Base-by-base conservation (phyloP, 805 yeast species). In the Candida hungchunana region DNA sequence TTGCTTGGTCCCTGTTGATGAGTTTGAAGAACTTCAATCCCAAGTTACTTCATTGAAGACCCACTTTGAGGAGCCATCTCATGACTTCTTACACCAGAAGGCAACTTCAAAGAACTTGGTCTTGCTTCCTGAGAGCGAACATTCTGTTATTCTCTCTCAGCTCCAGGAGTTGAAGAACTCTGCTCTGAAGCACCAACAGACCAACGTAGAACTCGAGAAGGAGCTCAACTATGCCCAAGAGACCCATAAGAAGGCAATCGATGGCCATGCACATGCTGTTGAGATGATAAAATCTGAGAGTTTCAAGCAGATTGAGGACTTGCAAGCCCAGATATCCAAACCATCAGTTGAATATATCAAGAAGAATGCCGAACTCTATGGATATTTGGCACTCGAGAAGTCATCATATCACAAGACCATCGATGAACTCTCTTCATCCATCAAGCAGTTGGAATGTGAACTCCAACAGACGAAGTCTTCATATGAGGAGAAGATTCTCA, bases 351-450 rank as follows among this genome's bases (percentile, higher is more conserved):
- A n/a, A n/a, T n/a, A n/a, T n/a, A 36, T 62, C 15, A 46, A 38
- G 29, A 42, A 42, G 14, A 55, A 55, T 28, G 61, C 68, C 11
- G 18, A 33, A 6, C 37, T 18, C 6, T 44, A 36, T 26, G 60
- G 62, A 7, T 41, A 51, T 16, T 42, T 29, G 21, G 38, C 36
- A 4, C 18, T 44, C 15, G 44, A 42, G 28, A n/a, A n/a, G n/a
- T n/a, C n/a, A n/a, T n/a, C n/a, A n/a, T n/a, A n/a, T n/a, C n/a
- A n/a, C n/a, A n/a, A n/a, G n/a, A n/a, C n/a, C n/a, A n/a, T n/a
- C n/a, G n/a, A n/a, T n/a, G n/a, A n/a, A n/a, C n/a, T n/a, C n/a
- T n/a, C n/a, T n/a, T n/a, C n/a, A n/a, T n/a, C n/a, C n/a, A n/a
- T n/a, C n/a, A n/a, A n/a, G n/a, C n/a, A n/a, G n/a, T n/a, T n/a